phyloP scores from a whole-genome alignment of 768 basidiomycete species.

The Boletus barrowsii region DNA sequence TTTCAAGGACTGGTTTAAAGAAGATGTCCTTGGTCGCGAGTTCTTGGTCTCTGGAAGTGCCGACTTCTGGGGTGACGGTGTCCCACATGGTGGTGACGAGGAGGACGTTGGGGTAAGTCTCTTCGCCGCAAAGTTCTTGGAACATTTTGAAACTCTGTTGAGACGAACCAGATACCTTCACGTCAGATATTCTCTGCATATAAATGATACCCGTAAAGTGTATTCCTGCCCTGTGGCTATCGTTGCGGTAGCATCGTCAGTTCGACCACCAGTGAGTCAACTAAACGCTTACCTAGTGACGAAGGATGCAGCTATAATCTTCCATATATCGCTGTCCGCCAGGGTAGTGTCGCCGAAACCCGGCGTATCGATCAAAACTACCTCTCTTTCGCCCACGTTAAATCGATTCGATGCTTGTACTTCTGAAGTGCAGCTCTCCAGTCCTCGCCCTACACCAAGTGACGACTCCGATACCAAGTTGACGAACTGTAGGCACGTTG shows the following conservation, averaged over 20 bases:
- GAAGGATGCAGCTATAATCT: constrained; percentile 44
- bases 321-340: constrained; percentile 48
- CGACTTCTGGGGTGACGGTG: constrained; percentile 32
- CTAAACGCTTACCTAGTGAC: constrained; percentile 21
- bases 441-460: constrained; percentile 28
- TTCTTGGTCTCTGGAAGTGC: constrained; percentile 40
- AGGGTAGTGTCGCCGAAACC: constrained; percentile 56
- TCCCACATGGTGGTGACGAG: constrained; percentile 56
- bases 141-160: constrained; percentile 49
- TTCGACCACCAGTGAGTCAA: not conserved
- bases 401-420: constrained; percentile 29
- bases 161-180: constrained; percentile 45
- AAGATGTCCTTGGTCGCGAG: constrained; percentile 41
- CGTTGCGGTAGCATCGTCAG: not conserved
- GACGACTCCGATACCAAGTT: constrained; percentile 31
- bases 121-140: constrained; percentile 49
- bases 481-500: constrained; percentile 28
- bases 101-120: constrained; percentile 43
- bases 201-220: constrained; percentile 48
- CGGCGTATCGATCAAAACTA: constrained; percentile 59
- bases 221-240: constrained; percentile 24
- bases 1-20: constrained; percentile 48
- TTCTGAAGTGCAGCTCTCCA: constrained; percentile 35
- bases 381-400: constrained; percentile 27
- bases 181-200: constrained; percentile 50